These are phyloP conservation scores for Nemania sp. DNA, from an alignment of 2,329 filamentous ascomycete genomes.

Conservation along the genomic window DNA sequence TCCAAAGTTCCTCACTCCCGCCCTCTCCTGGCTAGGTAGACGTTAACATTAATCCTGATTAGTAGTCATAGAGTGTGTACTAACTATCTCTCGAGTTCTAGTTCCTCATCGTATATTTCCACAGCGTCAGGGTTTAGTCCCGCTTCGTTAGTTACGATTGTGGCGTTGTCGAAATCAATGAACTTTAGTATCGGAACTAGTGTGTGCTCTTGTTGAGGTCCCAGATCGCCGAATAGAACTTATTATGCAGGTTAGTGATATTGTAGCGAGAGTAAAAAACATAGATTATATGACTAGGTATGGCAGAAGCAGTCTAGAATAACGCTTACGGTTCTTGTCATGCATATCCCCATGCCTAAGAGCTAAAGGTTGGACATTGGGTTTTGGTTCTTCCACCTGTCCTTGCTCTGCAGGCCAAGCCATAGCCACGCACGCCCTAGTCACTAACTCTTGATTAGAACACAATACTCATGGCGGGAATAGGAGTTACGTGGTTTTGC, in stretches of 20 bases:
- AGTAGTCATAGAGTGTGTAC: neutral
- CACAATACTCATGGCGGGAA: neutral
- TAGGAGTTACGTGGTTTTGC: neutral
- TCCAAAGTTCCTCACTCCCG: neutral
- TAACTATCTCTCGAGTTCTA: neutral
- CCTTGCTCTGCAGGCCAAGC: neutral
- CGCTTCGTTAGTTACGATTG: neutral
- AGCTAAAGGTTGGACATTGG: neutral
- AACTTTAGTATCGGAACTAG: neutral
- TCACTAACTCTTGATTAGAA: neutral
- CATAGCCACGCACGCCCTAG: neutral
- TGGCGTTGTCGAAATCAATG: neutral
- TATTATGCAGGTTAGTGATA: neutral
- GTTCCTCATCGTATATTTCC: neutral
- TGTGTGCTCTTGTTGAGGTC: neutral
- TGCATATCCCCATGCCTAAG: neutral
- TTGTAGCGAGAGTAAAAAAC: neutral
- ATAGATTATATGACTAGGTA: neutral
- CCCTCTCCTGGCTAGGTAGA: neutral
- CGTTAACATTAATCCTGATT: neutral
- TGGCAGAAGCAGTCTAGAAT: neutral
- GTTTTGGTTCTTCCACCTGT: neutral
- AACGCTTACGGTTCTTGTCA: neutral
- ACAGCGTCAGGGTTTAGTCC: neutral
- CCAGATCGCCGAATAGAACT: neutral